A percentile compares a stretch with the other conserved stretches of the same genome.
phyloP scores from a whole-genome alignment of 257 asterid species.

The Solanum megistacrolobum region DNA sequence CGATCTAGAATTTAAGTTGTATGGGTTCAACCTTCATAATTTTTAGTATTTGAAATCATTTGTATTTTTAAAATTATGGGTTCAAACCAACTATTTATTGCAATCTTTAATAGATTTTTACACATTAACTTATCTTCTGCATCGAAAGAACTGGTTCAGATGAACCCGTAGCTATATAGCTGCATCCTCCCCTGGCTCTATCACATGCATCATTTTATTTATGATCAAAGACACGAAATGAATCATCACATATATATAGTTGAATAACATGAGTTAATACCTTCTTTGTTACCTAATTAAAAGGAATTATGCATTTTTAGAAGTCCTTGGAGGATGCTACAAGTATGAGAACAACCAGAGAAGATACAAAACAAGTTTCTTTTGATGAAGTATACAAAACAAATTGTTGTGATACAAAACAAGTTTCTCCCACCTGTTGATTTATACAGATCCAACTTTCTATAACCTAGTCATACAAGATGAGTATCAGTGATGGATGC shows the following conservation, averaged over 20 bases:
- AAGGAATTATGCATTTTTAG: background rate
- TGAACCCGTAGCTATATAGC: background rate
- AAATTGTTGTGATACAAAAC: background rate
- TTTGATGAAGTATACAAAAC: background rate
- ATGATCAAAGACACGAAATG: background rate
- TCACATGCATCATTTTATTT: background rate
- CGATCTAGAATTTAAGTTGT: background rate
- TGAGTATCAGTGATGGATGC: background rate
- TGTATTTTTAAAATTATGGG: background rate
- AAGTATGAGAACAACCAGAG: background rate
- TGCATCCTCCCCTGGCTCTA: background rate
- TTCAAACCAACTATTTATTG: background rate
- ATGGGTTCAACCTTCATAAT: background rate
- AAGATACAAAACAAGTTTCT: background rate
- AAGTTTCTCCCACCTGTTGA: background rate
- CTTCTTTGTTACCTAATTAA: background rate
- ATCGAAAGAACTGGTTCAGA: background rate
- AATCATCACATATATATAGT: background rate
- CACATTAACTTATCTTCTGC: background rate
- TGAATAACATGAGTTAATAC: background rate
- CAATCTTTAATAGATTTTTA: background rate
- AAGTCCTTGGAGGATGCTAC: background rate
- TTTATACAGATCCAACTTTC: background rate
- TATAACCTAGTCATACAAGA: background rate
- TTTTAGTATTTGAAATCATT: background rate